Percentiles rank a stretch among this genome's conserved stretches.
Conservation (phyloP, 768 basidiomycete species). For the Porphyrellus cyaneotinctus region DNA sequence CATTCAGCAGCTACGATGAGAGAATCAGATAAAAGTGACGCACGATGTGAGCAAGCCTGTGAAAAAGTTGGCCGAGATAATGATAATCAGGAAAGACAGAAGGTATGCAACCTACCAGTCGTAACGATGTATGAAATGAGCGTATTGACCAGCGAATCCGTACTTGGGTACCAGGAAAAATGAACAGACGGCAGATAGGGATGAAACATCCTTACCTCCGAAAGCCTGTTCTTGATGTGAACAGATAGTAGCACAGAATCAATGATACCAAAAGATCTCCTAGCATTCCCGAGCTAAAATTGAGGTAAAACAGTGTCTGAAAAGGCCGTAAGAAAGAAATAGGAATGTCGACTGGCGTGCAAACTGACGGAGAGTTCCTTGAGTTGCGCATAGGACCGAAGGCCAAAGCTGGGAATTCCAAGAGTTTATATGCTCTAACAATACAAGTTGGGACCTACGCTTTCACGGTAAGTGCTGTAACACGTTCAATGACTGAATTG, state of each 20-base stretch:
- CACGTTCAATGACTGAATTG: not conserved
- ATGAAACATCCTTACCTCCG: slow-evolving; percentile 31
- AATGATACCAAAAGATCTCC: slow-evolving; percentile 51
- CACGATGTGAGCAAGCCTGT: slow-evolving; percentile 40
- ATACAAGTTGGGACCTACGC: slow-evolving; percentile 34
- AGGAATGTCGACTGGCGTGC: not conserved
- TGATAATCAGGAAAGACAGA: slow-evolving; percentile 10
- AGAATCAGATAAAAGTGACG: slow-evolving; percentile 15
- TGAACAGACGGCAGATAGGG: not conserved
- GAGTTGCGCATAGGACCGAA: slow-evolving; percentile 36
- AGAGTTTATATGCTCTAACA: not conserved
- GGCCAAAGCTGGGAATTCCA: slow-evolving; percentile 32
- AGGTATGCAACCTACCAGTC: slow-evolving; percentile 44
- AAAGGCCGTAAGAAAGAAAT: not conserved
- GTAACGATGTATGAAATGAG: slow-evolving; percentile 53
- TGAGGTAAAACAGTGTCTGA: slow-evolving; percentile 48
- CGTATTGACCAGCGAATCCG: slow-evolving; percentile 43
- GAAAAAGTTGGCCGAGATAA: slow-evolving; percentile 12
- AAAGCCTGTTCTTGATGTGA: slow-evolving; percentile 48
- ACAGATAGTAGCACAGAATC: slow-evolving; percentile 45
- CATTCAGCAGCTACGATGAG: not conserved
- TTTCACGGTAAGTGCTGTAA: slow-evolving; percentile 47
- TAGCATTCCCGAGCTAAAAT: slow-evolving; percentile 45
- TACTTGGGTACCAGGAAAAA: slow-evolving; percentile 30
- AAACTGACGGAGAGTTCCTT: slow-evolving; percentile 37